These are phyloP conservation scores for Mediolabrus comicus DNA, from an alignment of 108 stramenopile genomes.

Conservation along the genomic window DNA sequence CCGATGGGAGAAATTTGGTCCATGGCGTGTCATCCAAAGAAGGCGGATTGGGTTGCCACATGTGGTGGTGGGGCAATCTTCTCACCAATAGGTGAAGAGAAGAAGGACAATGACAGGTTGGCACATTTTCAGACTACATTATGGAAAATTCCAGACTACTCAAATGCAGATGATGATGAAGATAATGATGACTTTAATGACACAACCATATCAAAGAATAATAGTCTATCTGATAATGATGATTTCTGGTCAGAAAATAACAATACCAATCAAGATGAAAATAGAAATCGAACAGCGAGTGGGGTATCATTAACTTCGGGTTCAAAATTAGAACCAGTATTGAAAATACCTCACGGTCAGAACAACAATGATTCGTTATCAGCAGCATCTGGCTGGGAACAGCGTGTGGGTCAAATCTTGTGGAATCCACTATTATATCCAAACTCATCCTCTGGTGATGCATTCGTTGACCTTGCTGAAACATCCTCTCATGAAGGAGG, in stretches of 20 bases:
- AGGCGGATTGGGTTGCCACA: constrained; percentile 34
- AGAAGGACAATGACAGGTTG: constrained; percentile 7
- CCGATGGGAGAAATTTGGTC: constrained; percentile 47
- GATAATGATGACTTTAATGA: constrained; percentile 23
- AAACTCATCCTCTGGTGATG: constrained; percentile 25
- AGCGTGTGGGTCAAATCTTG: constrained; percentile 44
- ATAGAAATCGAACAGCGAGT: constrained; percentile 8
- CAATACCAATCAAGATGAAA: not conserved
- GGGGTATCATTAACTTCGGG: not conserved
- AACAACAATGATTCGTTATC: not conserved
- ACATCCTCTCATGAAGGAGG: constrained; percentile 23
- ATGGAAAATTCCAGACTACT: constrained; percentile 32
- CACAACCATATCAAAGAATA: not conserved
- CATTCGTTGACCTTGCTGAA: constrained; percentile 5
- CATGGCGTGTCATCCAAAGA: constrained; percentile 30
- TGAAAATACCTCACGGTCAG: constrained; percentile 39
- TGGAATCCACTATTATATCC: constrained; percentile 37
- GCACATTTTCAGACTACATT: constrained; percentile 30
- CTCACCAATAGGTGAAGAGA: not conserved
- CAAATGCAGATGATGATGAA: constrained; percentile 6
- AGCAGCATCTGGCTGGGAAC: constrained; percentile 34
- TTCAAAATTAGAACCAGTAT: constrained; percentile 20
- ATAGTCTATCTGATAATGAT: not conserved
- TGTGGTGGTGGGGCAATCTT: constrained; percentile 43
- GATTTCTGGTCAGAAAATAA: constrained; percentile 7